Evolutionary conservation across 495 filamentous ascomycete genomes (phyloP).

Genomic region (Annulohypoxylon maeteangense): DNA sequence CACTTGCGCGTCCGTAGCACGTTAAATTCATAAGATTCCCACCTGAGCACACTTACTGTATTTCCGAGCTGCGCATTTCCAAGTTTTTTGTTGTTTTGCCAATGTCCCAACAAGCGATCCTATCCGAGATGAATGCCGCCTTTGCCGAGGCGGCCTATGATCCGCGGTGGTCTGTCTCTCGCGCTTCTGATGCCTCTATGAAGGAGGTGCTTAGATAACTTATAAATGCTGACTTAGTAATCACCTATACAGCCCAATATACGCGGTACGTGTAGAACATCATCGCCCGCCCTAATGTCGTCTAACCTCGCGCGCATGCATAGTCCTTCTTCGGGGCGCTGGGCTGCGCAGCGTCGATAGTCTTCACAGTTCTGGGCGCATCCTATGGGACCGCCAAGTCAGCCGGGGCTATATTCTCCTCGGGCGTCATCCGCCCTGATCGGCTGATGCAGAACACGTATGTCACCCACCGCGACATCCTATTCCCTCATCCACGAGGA

Average conservation of each 20-base stretch:
- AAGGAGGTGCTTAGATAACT: background rate
- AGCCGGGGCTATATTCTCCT: slow-evolving; percentile 82
- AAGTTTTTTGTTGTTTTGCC: background rate
- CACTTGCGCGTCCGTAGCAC: background rate
- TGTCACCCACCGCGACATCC: slow-evolving; percentile 10
- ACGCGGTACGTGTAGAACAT: slow-evolving; percentile 49
- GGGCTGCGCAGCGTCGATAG: slow-evolving; percentile 70
- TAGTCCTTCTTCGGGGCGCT: slow-evolving; percentile 63
- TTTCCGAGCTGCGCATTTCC: background rate
- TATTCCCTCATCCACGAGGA: slow-evolving; percentile 25
- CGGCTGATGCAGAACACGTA: slow-evolving; percentile 81
- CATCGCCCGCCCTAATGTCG: background rate
- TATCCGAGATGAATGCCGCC: slow-evolving; percentile 29
- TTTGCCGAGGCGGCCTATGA: slow-evolving; percentile 25
- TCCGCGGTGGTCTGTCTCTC: slow-evolving; percentile 38
- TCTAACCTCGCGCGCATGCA: slow-evolving; percentile 10
- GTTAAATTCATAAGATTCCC: background rate
- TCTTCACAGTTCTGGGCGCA: slow-evolving; percentile 77
- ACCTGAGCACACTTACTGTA: background rate
- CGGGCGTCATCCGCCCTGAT: slow-evolving; percentile 67
- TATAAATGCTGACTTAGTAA: slow-evolving; percentile 30
- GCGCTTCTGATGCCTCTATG: background rate
- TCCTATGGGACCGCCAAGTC: slow-evolving; percentile 91
- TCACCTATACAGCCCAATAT: slow-evolving; percentile 50
- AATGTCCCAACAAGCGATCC: slow-evolving; percentile 35